phyloP scores from a whole-genome alignment of 768 basidiomycete genomes.

The Naganishia vaughanmartiniae region DNA sequence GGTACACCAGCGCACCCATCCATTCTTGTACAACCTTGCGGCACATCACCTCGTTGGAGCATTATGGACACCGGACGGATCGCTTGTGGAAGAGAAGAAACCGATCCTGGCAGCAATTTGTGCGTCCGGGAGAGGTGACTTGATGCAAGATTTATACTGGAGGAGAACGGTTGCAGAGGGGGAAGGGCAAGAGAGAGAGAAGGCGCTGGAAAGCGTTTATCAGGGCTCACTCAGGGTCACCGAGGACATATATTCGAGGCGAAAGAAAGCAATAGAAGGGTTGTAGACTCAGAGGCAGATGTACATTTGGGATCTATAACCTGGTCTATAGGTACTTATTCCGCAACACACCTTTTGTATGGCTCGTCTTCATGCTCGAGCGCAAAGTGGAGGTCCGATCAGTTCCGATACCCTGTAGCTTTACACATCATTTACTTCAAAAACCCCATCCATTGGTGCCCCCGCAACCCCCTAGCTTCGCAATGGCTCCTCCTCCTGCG shows the following conservation, averaged over 20 bases:
- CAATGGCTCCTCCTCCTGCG: conserved; percentile 1
- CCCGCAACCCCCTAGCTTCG: not conserved
- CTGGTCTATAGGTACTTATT: no score
- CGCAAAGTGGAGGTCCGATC: not conserved
- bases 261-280: not conserved
- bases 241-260: not conserved
- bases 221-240: not conserved
- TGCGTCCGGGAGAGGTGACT: not conserved
- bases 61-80: conserved; percentile 15
- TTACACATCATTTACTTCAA: not conserved
- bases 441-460: not conserved
- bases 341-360: no score
- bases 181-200: conserved; percentile 23
- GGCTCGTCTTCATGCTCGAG: no score
- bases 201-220: conserved; percentile 16
- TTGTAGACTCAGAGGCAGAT: not conserved
- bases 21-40: conserved; percentile 40
- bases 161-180: conserved; percentile 13
- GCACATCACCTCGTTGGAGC: conserved; percentile 35
- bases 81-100: conserved; percentile 5
- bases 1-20: conserved; percentile 33
- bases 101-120: not conserved
- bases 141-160: conserved; percentile 24
- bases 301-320: no score
- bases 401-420: not conserved